A percentile compares a stretch with the other conserved stretches of the same genome.
phyloP scores from a whole-genome alignment of 2,329 filamentous ascomycete genomes.

The Simplicillium sp. region DNA sequence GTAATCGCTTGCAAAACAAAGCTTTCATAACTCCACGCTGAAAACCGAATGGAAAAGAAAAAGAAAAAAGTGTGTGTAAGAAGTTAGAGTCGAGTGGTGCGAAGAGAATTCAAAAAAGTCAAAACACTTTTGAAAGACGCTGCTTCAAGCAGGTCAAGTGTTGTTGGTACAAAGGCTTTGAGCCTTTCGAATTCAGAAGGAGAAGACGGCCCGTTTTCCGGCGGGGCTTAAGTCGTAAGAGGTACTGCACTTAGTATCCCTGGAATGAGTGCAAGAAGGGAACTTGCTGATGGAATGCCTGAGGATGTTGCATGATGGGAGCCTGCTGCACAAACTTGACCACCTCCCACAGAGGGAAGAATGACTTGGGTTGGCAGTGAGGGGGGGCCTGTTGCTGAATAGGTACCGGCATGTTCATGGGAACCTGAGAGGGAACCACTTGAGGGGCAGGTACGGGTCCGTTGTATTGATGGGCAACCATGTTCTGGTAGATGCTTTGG shows the following conservation, averaged over 20 bases:
- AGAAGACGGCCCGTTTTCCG: too few relatives aligned
- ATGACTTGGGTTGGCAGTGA: slow-evolving; percentile 35
- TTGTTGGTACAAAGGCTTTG: too few relatives aligned
- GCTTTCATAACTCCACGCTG: too few relatives aligned
- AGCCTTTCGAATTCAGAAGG: too few relatives aligned
- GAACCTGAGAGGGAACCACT: slow-evolving; percentile 12
- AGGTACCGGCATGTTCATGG: slow-evolving; percentile 24
- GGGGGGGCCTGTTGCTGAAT: slow-evolving; percentile 18
- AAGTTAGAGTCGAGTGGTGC: too few relatives aligned
- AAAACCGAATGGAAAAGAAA: too few relatives aligned
- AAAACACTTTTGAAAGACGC: too few relatives aligned
- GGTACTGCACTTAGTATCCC: slow-evolving; percentile 31
- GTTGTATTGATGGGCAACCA: slow-evolving; percentile 33
- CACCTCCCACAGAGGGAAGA: slow-evolving; percentile 41
- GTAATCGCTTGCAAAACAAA: too few relatives aligned
- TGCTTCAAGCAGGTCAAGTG: too few relatives aligned
- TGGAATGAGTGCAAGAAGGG: slow-evolving; percentile 41
- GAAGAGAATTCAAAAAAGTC: too few relatives aligned
- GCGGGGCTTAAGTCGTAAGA: background rate
- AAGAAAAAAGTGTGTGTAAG: too few relatives aligned
- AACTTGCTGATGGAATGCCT: slow-evolving; percentile 43
- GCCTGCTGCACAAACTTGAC: slow-evolving; percentile 42
- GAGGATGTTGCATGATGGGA: slow-evolving; percentile 36
- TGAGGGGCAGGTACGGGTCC: slow-evolving; percentile 22
- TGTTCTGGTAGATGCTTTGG: slow-evolving; percentile 32